Percentiles rank a stretch among this genome's conserved stretches.
These are phyloP conservation scores for Pezicula carpinea DNA, from an alignment of 2,329 filamentous ascomycete genomes.

Conservation along the genomic window DNA sequence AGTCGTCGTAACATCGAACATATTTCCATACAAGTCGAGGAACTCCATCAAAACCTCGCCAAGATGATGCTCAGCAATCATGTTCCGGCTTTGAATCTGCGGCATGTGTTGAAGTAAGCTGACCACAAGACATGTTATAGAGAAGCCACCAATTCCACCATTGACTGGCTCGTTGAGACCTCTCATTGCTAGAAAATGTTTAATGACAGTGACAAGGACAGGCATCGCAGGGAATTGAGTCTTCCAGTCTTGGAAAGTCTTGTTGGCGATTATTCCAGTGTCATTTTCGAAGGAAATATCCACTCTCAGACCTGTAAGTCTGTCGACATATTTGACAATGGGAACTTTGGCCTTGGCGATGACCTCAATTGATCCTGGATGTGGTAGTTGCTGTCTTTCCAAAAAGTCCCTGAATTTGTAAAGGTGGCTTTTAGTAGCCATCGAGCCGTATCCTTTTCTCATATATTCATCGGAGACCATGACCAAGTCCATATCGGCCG, in stretches of 20 bases:
- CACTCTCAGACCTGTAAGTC: conserved; percentile 71
- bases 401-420: conserved; percentile 61
- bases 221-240: conserved; percentile 77
- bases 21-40: conserved; percentile 81
- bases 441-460: conserved; percentile 43
- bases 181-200: conserved; percentile 87
- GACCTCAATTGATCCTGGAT: conserved; percentile 55
- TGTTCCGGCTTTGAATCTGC: conserved; percentile 55
- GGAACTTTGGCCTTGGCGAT: conserved; percentile 80
- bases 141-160: conserved; percentile 90
- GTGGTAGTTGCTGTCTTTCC: conserved; percentile 49
- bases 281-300: conserved; percentile 95
- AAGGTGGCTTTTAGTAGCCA: conserved; percentile 36
- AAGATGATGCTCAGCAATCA: conserved; percentile 61
- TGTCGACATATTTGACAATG: conserved; percentile 86
- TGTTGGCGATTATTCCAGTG: conserved; percentile 73
- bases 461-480: conserved; percentile 62
- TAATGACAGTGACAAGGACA: conserved; percentile 79
- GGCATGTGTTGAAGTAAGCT: conserved; percentile 82
- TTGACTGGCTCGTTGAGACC: conserved; percentile 87
- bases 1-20: conserved; percentile 64
- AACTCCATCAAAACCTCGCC: conserved; percentile 83
- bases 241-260: conserved; percentile 80
- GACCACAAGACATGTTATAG: conserved; percentile 88
- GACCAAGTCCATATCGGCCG: conserved; percentile 92